Base-by-base conservation (phyloP, 257 asterid species). In the Ligustrum vulgare region DNA sequence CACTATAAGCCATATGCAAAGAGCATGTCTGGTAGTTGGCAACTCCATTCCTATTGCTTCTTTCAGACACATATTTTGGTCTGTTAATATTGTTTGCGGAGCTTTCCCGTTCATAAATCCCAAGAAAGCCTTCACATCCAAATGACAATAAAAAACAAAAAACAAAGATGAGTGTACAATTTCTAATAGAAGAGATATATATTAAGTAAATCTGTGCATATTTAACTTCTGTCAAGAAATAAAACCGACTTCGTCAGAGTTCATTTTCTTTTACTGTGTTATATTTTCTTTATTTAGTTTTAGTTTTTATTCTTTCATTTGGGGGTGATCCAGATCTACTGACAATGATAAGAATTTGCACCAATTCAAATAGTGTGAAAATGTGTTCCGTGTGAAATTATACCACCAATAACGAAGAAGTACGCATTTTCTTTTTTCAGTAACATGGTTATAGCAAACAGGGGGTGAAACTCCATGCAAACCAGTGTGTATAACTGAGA, bases 71-170 rank as follows among this genome's bases (percentile, higher is more conserved):
- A 86, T 93, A 76, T 89, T 95, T 76, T 95, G 99, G 84, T 95
- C 98, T 8, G 98, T 95, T 79, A 95, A 82, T 69, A 95, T 77
- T 63, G 99, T 95, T 77, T 91, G 92, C 10, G 99, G 99, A 80
- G 96, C 94, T 86, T 91, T 93, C 75, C 98, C 98, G 39, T 89
- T 91, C 93, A 93, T 87, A 85, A 93, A 93, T 62, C 91, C 96
- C 79, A 85, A 81, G 86, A 95, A 95, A 67, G 81, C 97, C 99
- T 94, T 69, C 63, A 73, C 76, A 82, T 76, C 58, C 77, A 67
- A 79, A 72, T 76, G 54, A 78, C 8, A 69, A 36, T 67, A 65
- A 54, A 2, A 49, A 72, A 77, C 10, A 70, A 72, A 49, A 78
- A 47, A 35, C 11, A 8, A 71, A 64, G 72, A 72, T 83, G 64